Evolutionary conservation across 495 filamentous ascomycete genomes (phyloP), one percentile per base, ranked within the genome.

Genomic region (Parachaetomium inaequale): DNA sequence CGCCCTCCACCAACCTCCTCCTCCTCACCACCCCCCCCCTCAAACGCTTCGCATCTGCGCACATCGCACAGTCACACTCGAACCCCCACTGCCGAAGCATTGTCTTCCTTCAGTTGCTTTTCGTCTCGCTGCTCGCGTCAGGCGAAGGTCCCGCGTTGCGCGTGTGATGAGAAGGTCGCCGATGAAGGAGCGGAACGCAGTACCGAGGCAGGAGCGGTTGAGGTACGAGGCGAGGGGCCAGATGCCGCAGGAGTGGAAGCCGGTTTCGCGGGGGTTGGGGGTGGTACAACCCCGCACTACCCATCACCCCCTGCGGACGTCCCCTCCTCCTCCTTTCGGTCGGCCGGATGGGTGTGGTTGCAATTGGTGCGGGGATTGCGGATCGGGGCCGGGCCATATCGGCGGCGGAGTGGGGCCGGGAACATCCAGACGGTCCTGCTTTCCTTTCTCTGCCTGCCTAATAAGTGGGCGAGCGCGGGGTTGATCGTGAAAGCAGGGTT

Each of bases 101-200:
- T 21, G 19, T 61, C 32, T 15, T 63, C 62, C 53, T 57, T 55
- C n/a, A 7, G 23, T 28, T 7, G 25, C 47, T 7, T 7, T 61
- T 43, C 6, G 66, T 57, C 12, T 63, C 32, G 3, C 62, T 53
- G 8, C 52, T 12, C 7, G 45, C 31, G 31, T 28, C 14, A 26
- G 69, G 66, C 61, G 75, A 5, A 77, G 70, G 63, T 80, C 68
- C 23, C 64, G 60, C 10, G 72, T 67, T 0, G 85, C 83, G n/a
- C 83, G 82, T 25, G 84, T 62, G 51, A 86, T 72, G 72, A 81
- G 79, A 74, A 88, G 78, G 65, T 87, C 85, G 46, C 84, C 82
- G 60, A 86, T 82, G 68, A 84, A 86, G 23, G 78, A 66, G 25
- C 80, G 76, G 3, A 52, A 42, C 17, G 70, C 68, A 62, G 82